Conservation (phyloP, 108 stramenopile genomes). For the Bacterosira constricta region DNA sequence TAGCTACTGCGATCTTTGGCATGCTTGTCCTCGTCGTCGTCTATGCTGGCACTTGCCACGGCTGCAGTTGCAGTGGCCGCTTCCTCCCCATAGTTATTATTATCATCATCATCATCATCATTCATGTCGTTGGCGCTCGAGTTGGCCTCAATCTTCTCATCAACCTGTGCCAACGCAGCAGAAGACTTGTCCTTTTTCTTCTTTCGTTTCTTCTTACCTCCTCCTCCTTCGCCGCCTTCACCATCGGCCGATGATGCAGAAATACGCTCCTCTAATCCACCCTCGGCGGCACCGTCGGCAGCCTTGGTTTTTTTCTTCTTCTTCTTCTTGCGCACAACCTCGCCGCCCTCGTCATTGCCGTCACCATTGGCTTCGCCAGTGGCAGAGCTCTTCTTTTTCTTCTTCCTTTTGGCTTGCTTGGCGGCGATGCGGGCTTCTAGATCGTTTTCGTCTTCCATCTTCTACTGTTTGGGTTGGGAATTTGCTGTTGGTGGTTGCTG, state of each 20-base stretch:
- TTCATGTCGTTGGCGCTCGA: no score
- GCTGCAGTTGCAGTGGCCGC: not conserved
- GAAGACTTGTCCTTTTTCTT: constrained; percentile 1
- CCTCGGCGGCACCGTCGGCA: not conserved
- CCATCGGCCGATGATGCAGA: no score
- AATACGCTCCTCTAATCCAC: no score
- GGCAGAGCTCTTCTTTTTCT: constrained; percentile 4
- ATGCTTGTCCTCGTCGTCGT: not conserved
- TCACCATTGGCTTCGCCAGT: not conserved
- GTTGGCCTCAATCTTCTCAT: not conserved
- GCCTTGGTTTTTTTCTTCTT: constrained; percentile 20
- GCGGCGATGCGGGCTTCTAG: constrained; percentile 14
- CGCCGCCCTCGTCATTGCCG: not conserved
- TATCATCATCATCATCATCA: no score
- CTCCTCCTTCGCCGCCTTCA: not conserved
- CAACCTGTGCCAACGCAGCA: not conserved
- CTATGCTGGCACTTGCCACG: not conserved
- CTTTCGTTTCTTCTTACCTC: not conserved
- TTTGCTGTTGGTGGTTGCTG: no score
- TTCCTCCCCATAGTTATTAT: no score
- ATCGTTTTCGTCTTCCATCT: constrained; percentile 7
- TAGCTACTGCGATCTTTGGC: not conserved
- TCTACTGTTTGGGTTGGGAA: no score
- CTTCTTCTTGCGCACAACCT: constrained; percentile 8
- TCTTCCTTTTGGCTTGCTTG: constrained; percentile 9